A percentile compares a stretch with the other conserved stretches of the same genome.
Evolutionary conservation across 2,329 filamentous ascomycete genomes (phyloP).

Genomic region (Claviceps fusiformis): DNA sequence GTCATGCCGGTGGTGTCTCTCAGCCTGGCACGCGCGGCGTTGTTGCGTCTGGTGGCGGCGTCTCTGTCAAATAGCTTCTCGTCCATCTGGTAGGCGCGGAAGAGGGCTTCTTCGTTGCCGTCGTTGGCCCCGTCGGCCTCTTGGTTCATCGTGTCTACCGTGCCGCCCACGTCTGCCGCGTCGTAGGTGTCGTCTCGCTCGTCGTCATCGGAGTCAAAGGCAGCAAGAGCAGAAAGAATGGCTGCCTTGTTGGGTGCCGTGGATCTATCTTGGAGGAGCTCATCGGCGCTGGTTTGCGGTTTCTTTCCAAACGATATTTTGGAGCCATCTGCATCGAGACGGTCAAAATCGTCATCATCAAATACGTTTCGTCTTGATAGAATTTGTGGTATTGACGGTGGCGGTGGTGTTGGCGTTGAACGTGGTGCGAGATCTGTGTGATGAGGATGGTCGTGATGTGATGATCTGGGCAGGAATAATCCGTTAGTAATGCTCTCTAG

Average conservation of each 20-base stretch:
- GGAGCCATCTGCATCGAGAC: constrained; percentile 50
- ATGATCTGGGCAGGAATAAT: constrained; percentile 12
- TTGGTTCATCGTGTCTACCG: constrained; percentile 57
- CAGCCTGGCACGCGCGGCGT: constrained; percentile 45
- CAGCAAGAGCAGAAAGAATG: constrained; percentile 74
- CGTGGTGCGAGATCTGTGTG: constrained; percentile 37
- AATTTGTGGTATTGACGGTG: constrained; percentile 14
- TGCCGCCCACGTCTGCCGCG: constrained; percentile 77
- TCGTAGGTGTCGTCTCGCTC: constrained; percentile 97
- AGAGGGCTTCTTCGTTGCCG: constrained; percentile 57
- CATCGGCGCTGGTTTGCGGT: constrained; percentile 52
- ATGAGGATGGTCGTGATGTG: constrained; percentile 12
- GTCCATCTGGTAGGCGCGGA: constrained; percentile 53
- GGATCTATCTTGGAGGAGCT: constrained; percentile 51
- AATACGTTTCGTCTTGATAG: constrained; percentile 58
- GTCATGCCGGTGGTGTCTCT: constrained; percentile 74
- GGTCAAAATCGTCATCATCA: constrained; percentile 69
- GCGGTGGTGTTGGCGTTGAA: constrained; percentile 36
- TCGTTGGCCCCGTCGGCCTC: constrained; percentile 34
- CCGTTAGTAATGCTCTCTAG: constrained; percentile 8
- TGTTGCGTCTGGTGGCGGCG: constrained; percentile 51
- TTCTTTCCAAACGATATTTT: constrained; percentile 70
- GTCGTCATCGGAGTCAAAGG: constrained; percentile 89
- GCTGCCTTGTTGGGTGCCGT: constrained; percentile 64
- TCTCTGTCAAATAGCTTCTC: constrained; percentile 59